Base-by-base conservation (phyloP, 768 basidiomycete genomes). In the Panus rudis region DNA sequence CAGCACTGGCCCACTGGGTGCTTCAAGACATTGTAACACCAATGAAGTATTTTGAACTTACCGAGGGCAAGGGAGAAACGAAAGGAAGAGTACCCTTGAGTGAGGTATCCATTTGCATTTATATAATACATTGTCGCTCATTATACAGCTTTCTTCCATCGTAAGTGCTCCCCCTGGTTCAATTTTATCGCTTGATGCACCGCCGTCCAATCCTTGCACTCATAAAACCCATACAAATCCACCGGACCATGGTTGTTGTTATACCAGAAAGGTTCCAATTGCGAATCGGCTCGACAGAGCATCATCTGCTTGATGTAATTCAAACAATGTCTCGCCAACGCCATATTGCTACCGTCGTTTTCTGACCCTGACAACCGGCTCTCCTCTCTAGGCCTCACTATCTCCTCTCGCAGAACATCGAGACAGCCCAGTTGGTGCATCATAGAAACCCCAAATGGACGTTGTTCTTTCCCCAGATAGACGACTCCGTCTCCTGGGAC, bases 151-250 rank as follows among this genome's bases (percentile, higher is more conserved):
- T n/a, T n/a, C n/a, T 16, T 31, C 46, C 46, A 47, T 27, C 19
- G 14, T 41, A 14, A 25, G 28, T 37, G 38, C 26, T 48, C 47
- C 19, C 19, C 41, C 30, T 52, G 52, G 41, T 52, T 52, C 39
- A 46, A 32, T 37, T 35, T 25, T 22, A 52, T 50, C 43, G 42
- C 45, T 26, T 43, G 44, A 30, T 54, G 53, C 27, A 57, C 53
- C 27, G 49, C 51, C 6, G 47, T 23, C 55, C 55, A 57, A 25
- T 57, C 53, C 37, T 39, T 46, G 44, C 55, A 57, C 33, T 43
- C 40, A 31, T 48, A 39, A 4, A 50, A 25, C 3, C 33, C 34
- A 17, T 46, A 37, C 35, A 20, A 43, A 28, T 45, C 51, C 34
- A 28, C 25, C 31, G 22, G 50, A 30, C 8, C 37, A 8, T 25